Evolutionary conservation across 345 rosid genomes (phyloP), one percentile per base, ranked within the genome.

Genomic region (Brassica juncea): DNA sequence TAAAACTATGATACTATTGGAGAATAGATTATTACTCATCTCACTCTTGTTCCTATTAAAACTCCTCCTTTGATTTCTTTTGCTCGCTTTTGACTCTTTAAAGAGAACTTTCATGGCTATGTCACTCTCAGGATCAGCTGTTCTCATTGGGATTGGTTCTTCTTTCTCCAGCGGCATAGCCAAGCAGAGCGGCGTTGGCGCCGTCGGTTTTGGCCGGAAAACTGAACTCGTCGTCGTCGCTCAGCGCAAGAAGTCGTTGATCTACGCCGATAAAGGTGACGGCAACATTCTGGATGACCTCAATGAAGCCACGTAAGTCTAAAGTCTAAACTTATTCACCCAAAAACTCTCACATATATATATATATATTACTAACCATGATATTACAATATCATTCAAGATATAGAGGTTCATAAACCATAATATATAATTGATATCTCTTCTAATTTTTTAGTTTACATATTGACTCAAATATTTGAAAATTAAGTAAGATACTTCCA

Each of bases 271-370:
- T 15, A 77, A 77, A 63, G 59, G 19, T 23, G 81, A 71, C 10
- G 76, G 71, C 6, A 77, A 77, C 71, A 47, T 77, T 70, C 81
- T 77, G 2, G 81, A 77, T 54, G 81, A 77, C 66, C 12, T 77
- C 59, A 77, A 77, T 21, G 81, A 77, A 5, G 58, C 71, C 10
- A 71, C 31, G 47, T 47, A 30, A 27, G 14, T 28, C 19, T 42
- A 11, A 30, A 27, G 14, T 28, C 19, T 44, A 11, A 62, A 0
- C 9, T 35, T 54, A 49, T 47, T 14, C 49, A 10, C 55, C 9
- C 44, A 37, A 37, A 37, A 37, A 42, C 52, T 42, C 52, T 42
- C 52, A 11, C 3, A 39, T 9, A 49, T 14, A 49, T 55, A 6
- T 19, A 16, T 15, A 28, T 35, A 4, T 7, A 49, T 54, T 0